Evolutionary conservation across 2,329 filamentous ascomycete species (phyloP).

Genomic region (Talaromyces sp.): DNA sequence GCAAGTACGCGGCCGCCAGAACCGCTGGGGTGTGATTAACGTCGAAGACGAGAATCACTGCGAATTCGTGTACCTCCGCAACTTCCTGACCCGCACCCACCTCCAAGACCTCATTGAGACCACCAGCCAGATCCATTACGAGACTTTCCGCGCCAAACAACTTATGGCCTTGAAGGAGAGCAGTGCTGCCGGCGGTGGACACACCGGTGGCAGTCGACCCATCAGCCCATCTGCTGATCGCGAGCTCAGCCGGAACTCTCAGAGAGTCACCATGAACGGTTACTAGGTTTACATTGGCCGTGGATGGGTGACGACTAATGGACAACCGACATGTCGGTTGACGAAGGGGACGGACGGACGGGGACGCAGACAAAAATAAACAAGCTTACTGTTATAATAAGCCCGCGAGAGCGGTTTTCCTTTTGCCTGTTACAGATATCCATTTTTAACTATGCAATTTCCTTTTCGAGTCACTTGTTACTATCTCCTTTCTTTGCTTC

Average conservation of each 20-base stretch:
- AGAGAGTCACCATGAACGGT: slow-evolving; percentile 98
- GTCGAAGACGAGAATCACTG: slow-evolving; percentile 99
- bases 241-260: slow-evolving; percentile 93
- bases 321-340: slow-evolving; percentile 7
- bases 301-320: not conserved
- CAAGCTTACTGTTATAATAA: slow-evolving; percentile 14
- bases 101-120: slow-evolving; percentile 99
- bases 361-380: slow-evolving; percentile 13
- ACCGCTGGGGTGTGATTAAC: slow-evolving; percentile 99
- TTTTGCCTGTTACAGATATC: slow-evolving; percentile 20
- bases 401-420: slow-evolving; percentile 15
- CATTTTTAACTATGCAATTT: slow-evolving; percentile 19
- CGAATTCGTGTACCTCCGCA: slow-evolving; percentile 97
- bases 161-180: slow-evolving; percentile 96
- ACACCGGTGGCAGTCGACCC: slow-evolving; percentile 68
- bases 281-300: slow-evolving; percentile 59
- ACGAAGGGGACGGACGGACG: slow-evolving; percentile 8
- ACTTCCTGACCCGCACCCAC: slow-evolving; percentile 98
- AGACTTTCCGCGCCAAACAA: slow-evolving; percentile 99
- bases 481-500: not conserved
- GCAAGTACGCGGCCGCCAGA: slow-evolving; percentile 95
- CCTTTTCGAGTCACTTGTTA: slow-evolving; percentile 2
- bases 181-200: slow-evolving; percentile 71
- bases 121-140: slow-evolving; percentile 99
- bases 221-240: slow-evolving; percentile 94